Evolutionary conservation across 208 protist genomes (phyloP).

Genomic region (Blastocrithidia nonstop): DNA sequence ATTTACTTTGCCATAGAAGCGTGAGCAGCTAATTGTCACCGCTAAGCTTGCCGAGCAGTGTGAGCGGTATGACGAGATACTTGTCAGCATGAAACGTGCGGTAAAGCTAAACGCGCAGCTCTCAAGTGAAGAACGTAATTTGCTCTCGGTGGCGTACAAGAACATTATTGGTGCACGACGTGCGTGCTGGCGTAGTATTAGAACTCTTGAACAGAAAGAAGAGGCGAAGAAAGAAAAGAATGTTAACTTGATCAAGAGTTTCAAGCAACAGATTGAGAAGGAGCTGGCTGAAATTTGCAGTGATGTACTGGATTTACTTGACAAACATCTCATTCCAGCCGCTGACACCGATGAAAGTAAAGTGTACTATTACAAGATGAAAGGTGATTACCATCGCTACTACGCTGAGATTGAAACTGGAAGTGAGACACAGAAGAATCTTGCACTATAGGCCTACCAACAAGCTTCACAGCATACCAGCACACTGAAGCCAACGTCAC

Average conservation of each 20-base stretch:
- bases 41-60: constrained; percentile 97
- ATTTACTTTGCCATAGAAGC: constrained; percentile 74
- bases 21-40: constrained; percentile 90
- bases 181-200: constrained; percentile 97
- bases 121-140: constrained; percentile 98
- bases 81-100: constrained; percentile 96
- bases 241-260: constrained; percentile 87
- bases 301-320: constrained; percentile 92
- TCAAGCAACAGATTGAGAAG: constrained; percentile 93
- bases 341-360: constrained; percentile 70
- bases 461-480: constrained; percentile 70
- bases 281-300: constrained; percentile 96
- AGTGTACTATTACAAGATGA: constrained; percentile 93
- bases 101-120: constrained; percentile 90
- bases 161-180: constrained; percentile 98
- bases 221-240: constrained; percentile 82
- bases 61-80: constrained; percentile 99
- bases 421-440: constrained; percentile 73
- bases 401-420: constrained; percentile 88
- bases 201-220: constrained; percentile 94
- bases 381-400: constrained; percentile 95
- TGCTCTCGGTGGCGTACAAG: constrained; percentile 99
- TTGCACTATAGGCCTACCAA: constrained; percentile 82
- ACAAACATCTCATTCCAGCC: constrained; percentile 90
- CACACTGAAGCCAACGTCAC: constrained; percentile 85